These are phyloP conservation scores for Psilocybe cubensis DNA, from an alignment of 768 basidiomycete species.

Conservation along the genomic window DNA sequence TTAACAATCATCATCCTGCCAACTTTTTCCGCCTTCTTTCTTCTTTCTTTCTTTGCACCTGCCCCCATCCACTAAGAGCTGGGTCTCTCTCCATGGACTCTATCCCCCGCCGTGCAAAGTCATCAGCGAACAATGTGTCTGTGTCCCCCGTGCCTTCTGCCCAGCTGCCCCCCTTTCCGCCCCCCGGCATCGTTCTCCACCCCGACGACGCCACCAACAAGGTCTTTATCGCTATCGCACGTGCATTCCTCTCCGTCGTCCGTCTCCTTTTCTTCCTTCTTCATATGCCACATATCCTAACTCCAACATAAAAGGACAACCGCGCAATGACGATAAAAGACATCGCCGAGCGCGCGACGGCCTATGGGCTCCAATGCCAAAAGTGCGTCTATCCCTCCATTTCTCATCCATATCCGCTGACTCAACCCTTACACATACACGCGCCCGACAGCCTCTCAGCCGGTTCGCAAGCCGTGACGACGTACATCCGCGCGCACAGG, in stretches of 20 bases:
- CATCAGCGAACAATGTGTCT: no score
- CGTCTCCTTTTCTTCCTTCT: slow-evolving; percentile 30
- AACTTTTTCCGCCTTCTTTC: not conserved
- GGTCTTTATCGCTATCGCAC: slow-evolving; percentile 73
- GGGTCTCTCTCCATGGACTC: slow-evolving; percentile 1
- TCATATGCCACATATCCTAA: slow-evolving; percentile 19
- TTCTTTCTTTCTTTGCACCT: slow-evolving; percentile 11
- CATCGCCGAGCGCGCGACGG: slow-evolving; percentile 71
- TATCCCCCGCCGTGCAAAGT: not conserved
- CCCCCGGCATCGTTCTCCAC: slow-evolving; percentile 67
- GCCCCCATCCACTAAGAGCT: slow-evolving; percentile 30
- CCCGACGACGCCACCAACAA: slow-evolving; percentile 74
- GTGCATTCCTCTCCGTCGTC: slow-evolving; percentile 76
- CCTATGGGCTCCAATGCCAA: slow-evolving; percentile 71
- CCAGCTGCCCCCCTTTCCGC: slow-evolving; percentile 53
- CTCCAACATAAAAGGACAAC: slow-evolving; percentile 55
- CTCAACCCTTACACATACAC: not conserved
- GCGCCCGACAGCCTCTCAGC: slow-evolving; percentile 61
- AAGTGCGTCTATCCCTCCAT: slow-evolving; percentile 49
- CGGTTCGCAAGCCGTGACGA: slow-evolving; percentile 81
- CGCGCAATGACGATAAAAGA: slow-evolving; percentile 88
- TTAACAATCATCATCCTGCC: not conserved
- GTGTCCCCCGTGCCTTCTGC: no score
- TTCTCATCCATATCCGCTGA: slow-evolving; percentile 8
- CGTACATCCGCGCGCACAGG: slow-evolving; percentile 78